Evolutionary conservation across 2,329 filamentous ascomycete genomes (phyloP), one percentile per base, ranked within the genome.

Genomic region (Arthrinium puccinioides): DNA sequence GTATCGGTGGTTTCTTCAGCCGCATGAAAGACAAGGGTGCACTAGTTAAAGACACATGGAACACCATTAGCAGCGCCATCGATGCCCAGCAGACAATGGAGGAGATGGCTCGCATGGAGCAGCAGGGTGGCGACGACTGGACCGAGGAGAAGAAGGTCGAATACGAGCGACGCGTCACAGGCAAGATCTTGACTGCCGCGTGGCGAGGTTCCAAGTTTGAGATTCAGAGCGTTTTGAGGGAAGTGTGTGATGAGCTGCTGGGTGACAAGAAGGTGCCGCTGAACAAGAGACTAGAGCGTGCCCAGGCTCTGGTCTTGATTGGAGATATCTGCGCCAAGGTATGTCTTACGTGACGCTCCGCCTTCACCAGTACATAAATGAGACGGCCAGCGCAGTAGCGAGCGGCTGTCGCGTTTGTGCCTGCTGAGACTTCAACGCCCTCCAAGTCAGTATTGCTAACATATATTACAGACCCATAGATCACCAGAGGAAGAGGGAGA

Each of bases 31-130:
- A 98, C 62, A 97, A 97, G 77, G 90, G 90, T 44, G 92, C 84
- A 3, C 75, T 97, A 44, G 88, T 94, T 53, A 97, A 97, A 72
- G 92, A 98, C 56, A 97, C 92, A 2, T 98, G 92, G 92, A 90
- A 86, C 56, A 98, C 92, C 21, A 96, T 98, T 57, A 88, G 82
- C 45, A 94, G 87, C 36, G 92, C 92, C 26, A 94, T 98, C 47
- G 89, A 96, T 56, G 92, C 92, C 19, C 92, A 98, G 67, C 84
- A 95, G 69, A 95, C 89, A 42, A 95, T 98, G 79, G 90, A 98
- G 68, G 90, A 96, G 62, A 97, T 98, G 92, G 89, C 88, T 38
- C 88, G 90, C 60, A 73, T 90, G 63, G 92, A 98, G 67, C 86
- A 96, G 69, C 82, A 82, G 54, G 92, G 90, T 37, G 92, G 92